phyloP scores from a whole-genome alignment of 2,329 filamentous ascomycete genomes.

The Hortaea sp. region DNA sequence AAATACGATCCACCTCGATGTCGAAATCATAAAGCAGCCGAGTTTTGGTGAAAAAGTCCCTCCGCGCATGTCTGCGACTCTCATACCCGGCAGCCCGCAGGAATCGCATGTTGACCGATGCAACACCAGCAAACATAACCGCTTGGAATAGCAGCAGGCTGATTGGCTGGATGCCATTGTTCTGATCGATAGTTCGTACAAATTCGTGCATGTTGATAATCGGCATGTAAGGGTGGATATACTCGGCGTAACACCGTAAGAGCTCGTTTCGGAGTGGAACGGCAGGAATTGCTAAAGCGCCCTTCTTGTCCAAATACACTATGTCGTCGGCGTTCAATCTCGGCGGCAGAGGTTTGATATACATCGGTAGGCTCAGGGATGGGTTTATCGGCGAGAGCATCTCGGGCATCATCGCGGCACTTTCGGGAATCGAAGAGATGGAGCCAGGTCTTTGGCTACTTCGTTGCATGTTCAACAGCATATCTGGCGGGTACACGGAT shows the following conservation, averaged over 20 bases:
- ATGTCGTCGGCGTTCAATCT: slow-evolving; percentile 75
- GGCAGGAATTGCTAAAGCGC: slow-evolving; percentile 67
- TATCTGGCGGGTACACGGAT: slow-evolving; percentile 19
- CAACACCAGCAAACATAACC: slow-evolving; percentile 86
- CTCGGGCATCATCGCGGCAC: slow-evolving; percentile 14
- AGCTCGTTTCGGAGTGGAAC: slow-evolving; percentile 66
- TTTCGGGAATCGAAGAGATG: slow-evolving; percentile 10
- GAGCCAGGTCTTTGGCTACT: slow-evolving; percentile 15
- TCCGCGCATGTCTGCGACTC: slow-evolving; percentile 60
- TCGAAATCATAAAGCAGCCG: slow-evolving; percentile 90
- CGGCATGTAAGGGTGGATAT: slow-evolving; percentile 90
- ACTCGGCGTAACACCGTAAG: slow-evolving; percentile 74
- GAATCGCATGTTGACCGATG: slow-evolving; percentile 73
- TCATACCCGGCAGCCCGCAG: slow-evolving; percentile 68
- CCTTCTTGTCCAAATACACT: slow-evolving; percentile 72
- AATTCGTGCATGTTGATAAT: slow-evolving; percentile 60
- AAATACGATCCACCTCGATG: slow-evolving; percentile 81
- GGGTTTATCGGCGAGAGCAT: slow-evolving; percentile 18
- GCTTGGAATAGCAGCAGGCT: slow-evolving; percentile 87
- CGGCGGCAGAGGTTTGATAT: slow-evolving; percentile 68
- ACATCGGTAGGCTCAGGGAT: slow-evolving; percentile 46
- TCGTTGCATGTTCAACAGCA: slow-evolving; percentile 22
- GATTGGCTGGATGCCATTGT: slow-evolving; percentile 60
- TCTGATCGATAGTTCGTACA: slow-evolving; percentile 49
- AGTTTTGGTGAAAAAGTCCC: slow-evolving; percentile 74